Conservation (phyloP, 306 rosid genomes). For the Corylus americana region DNA sequence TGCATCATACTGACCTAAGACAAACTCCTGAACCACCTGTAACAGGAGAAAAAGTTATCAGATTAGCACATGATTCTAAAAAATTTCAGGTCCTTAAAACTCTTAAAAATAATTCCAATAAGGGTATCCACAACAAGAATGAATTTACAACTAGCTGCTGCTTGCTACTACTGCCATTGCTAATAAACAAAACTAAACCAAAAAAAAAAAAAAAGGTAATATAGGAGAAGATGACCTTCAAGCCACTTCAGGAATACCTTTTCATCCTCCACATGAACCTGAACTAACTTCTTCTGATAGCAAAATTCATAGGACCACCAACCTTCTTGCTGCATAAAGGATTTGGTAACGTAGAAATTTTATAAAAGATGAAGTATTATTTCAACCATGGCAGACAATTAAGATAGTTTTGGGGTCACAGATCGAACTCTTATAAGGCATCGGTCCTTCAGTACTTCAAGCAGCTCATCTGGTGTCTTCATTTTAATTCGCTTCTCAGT, state of each 20-base stretch:
- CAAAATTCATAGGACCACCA: conserved; percentile 99
- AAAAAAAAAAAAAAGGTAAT: conserved; percentile 8
- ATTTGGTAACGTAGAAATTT: conserved; percentile 11
- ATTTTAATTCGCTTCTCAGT: conserved; percentile 70
- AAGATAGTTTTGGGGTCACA: conserved; percentile 19
- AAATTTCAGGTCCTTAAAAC: conserved; percentile 24
- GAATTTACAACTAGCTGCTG: background rate
- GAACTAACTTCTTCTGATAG: conserved; percentile 71
- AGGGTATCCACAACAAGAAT: background rate
- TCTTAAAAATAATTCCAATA: conserved; percentile 6
- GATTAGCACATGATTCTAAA: conserved; percentile 13
- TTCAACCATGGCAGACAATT: background rate
- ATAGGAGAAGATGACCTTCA: conserved; percentile 8
- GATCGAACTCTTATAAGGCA: conserved; percentile 72
- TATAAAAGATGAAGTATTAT: background rate
- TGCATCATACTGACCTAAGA: conserved; percentile 76
- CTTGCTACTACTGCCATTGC: background rate
- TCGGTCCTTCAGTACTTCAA: conserved; percentile 72
- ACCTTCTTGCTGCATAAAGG: conserved; percentile 85
- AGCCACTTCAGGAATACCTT: conserved; percentile 54
- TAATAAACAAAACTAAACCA: background rate
- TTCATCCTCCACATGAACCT: conserved; percentile 83
- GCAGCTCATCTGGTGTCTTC: conserved; percentile 95
- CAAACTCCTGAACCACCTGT: conserved; percentile 79
- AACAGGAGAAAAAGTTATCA: conserved; percentile 23